Evolutionary conservation across 441 rosid genomes (phyloP).

Genomic region (Gossypium aridum): DNA sequence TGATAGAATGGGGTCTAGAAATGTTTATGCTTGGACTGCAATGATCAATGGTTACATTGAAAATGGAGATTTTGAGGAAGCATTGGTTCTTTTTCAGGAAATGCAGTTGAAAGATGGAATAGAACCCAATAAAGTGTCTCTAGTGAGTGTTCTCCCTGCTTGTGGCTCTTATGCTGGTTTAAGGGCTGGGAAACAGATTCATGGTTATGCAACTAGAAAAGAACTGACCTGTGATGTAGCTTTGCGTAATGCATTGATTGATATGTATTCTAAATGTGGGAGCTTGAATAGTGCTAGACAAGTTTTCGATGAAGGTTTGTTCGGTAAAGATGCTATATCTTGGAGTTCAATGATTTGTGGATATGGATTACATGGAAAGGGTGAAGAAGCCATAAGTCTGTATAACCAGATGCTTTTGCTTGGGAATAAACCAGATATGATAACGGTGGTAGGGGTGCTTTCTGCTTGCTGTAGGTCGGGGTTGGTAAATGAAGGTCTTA

Average conservation of each 20-base stretch:
- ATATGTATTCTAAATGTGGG: conserved; percentile 61
- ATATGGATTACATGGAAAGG: conserved; percentile 66
- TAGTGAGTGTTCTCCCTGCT: conserved; percentile 54
- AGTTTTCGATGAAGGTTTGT: conserved; percentile 32
- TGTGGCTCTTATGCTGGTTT: conserved; percentile 42
- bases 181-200: conserved; percentile 47
- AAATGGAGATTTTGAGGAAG: conserved; percentile 39
- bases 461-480: conserved; percentile 61
- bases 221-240: conserved; percentile 27
- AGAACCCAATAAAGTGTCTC: conserved; percentile 45
- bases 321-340: conserved; percentile 43
- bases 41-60: conserved; percentile 51
- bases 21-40: conserved; percentile 57
- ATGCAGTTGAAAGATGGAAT: conserved; percentile 41
- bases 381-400: conserved; percentile 45
- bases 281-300: conserved; percentile 43
- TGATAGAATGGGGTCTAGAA: conserved; percentile 32
- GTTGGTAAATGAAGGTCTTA: conserved; percentile 47
- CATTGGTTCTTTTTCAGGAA: conserved; percentile 41
- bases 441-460: conserved; percentile 49
- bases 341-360: conserved; percentile 73
- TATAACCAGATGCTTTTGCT: conserved; percentile 43
- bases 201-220: conserved; percentile 50
- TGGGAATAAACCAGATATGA: conserved; percentile 44
- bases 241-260: conserved; percentile 53